Evolutionary conservation across 148 eudicot genomes (phyloP), one percentile per base, ranked within the genome.

Genomic region (Simmondsia chinensis): DNA sequence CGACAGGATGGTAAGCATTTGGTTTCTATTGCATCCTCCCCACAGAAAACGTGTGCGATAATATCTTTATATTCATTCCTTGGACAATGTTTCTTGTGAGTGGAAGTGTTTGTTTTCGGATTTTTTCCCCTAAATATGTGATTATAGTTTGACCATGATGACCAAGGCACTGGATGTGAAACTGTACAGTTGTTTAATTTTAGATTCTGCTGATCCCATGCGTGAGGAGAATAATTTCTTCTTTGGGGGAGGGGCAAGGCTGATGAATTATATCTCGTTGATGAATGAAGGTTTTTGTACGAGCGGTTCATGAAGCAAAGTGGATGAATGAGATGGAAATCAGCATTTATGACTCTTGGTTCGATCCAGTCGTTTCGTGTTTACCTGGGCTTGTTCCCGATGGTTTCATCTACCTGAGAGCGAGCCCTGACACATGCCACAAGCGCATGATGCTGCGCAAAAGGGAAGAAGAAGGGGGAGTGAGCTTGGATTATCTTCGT

Each of bases 241-340:
- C 10, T 4, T 3, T 14, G 6, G 9, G 4, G 39, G 18, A 28
- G 42, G n/a, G 22, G 29, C 14, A 14, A 21, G 37, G 46, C 43
- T 54, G 45, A 62, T 70, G 46, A 14, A 19, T 33, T 24, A 37
- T 52, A 39, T 46, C 20, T 42, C 7, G 43, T 48, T 45, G 19
- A 21, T 55, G 51, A 24, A 12, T 60, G 9, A 60, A 88, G 97
- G 97, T 88, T 39, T 88, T 88, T 75, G 97, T 88, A 35, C 79
- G 97, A 43, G 97, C 97, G 37, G 97, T 88, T 48, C 97, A 88
- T 71, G 97, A 88, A 69, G 97, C 97, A 19, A 83, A 88, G 28
- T 88, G 94, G 94, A 88, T 88, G 97, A 88, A 63, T 58, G 97
- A 88, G 74, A 88, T 88, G 97, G 97, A 88, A 59, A 88, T 88